phyloP scores from a whole-genome alignment of 352 stramenopile genomes.

The Globisporangium barbulae region DNA sequence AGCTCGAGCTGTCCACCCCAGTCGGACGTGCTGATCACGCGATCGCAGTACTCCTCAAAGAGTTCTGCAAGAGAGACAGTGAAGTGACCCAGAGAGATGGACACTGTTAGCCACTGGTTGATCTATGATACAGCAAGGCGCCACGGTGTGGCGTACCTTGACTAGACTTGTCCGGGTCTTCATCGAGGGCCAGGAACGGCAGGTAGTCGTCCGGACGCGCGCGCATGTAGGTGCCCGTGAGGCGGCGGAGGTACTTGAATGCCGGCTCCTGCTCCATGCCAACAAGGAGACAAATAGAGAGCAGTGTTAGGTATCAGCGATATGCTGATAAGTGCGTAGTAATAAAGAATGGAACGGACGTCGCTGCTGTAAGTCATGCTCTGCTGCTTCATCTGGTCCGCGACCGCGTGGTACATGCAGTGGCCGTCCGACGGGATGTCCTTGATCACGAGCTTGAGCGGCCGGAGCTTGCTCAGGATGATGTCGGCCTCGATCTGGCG shows the following conservation, averaged over 20 bases:
- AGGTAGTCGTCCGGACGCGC: constrained; percentile 89
- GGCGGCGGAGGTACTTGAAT: constrained; percentile 66
- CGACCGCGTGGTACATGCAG: constrained; percentile 97
- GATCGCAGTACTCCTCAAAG: constrained; percentile 92
- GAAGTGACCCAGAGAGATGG: not conserved
- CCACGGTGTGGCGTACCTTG: constrained; percentile 20
- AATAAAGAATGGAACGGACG: constrained; percentile 7
- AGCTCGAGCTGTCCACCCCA: constrained; percentile 98
- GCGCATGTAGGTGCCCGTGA: constrained; percentile 80
- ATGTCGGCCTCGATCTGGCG: constrained; percentile 79
- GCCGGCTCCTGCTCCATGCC: constrained; percentile 25
- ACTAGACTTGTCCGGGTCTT: constrained; percentile 34
- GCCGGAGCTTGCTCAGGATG: constrained; percentile 57
- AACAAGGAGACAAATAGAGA: not conserved
- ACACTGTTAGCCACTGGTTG: not conserved
- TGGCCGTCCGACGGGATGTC: constrained; percentile 96
- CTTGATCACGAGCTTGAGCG: constrained; percentile 69
- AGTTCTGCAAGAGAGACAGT: constrained; percentile 25
- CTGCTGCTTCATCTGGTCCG: constrained; percentile 84
- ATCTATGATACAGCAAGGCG: not conserved
- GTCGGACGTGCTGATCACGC: constrained; percentile 89
- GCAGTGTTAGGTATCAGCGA: not conserved
- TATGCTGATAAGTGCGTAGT: not conserved
- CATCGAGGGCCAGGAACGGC: constrained; percentile 85
- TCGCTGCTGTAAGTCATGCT: constrained; percentile 19